Conservation (phyloP, 441 rosid genomes). For the Pelargonium myrrhifolium region DNA sequence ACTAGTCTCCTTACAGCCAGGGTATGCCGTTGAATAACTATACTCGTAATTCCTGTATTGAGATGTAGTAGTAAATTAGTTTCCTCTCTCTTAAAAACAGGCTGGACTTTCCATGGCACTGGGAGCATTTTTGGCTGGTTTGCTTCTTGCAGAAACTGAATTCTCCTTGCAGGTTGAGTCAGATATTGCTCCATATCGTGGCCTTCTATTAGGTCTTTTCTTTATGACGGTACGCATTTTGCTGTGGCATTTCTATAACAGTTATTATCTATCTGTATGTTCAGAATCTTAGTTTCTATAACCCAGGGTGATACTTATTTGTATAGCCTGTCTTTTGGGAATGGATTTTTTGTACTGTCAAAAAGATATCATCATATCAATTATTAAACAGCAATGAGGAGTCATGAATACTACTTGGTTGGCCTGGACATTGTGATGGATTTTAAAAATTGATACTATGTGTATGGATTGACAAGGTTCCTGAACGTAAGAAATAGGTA, state of each 20-base stretch:
- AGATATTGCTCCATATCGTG: slow-evolving; percentile 98
- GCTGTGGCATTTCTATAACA: neutral
- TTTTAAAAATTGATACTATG: slow-evolving; percentile 16
- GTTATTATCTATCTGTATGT: neutral
- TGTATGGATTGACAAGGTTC: slow-evolving; percentile 16
- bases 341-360: neutral
- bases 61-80: slow-evolving; percentile 13
- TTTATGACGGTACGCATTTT: slow-evolving; percentile 81
- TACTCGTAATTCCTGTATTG: slow-evolving; percentile 13
- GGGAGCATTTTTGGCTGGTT: slow-evolving; percentile 97
- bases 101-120: slow-evolving; percentile 99
- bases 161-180: slow-evolving; percentile 99
- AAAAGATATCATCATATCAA: neutral
- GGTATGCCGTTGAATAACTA: slow-evolving; percentile 39
- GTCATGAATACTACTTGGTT: neutral
- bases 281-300: neutral
- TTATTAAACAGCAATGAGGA: neutral
- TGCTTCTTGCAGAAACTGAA: slow-evolving; percentile 98
- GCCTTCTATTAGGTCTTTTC: slow-evolving; percentile 94
- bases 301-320: neutral
- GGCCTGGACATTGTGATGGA: slow-evolving; percentile 5
- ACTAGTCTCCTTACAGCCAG: slow-evolving; percentile 98
- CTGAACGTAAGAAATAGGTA: slow-evolving; percentile 24
- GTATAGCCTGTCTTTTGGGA: neutral
- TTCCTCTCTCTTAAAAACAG: slow-evolving; percentile 35